Evolutionary conservation across 257 asterid species (phyloP), one percentile per base, ranked within the genome.

Genomic region (Salvia miltiorrhiza): DNA sequence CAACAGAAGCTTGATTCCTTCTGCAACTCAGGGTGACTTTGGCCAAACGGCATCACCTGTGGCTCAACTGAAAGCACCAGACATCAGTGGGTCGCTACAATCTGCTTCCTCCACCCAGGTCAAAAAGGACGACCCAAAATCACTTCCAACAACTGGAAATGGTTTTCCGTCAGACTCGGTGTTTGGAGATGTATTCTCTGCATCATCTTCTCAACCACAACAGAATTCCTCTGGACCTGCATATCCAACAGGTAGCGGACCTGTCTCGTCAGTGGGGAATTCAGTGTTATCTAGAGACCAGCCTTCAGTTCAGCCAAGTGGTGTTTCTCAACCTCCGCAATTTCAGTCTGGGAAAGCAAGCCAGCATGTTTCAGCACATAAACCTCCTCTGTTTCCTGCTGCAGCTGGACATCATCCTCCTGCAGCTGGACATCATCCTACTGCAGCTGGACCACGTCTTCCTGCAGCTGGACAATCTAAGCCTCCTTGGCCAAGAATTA

Each of bases 401-500:
- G 83, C 79, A 72, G 72, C 82, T 66, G 84, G 85, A 73, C 88
- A 83, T 13, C 19, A 21, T 12, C 61, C 35, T 11, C 39, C 61
- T 54, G 20, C 61, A 24, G 11, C 39, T 65, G 83, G 84, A 73
- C 92, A 81, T 0, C 40, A 35, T 35, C 87, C 90, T 72, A 73
- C 64, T 77, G 85, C 79, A 72, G 73, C 82, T 65, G 84, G 85
- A 72, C 89, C 82, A n/a, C 24, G 10, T 13, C 61, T 19, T 26
- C 39, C 61, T 54, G 20, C 61, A 12, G 21, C 61, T 67, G 84
- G 84, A 76, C 92, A 82, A 73, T 73, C 94, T 70, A 95, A 84
- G 65, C 52, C 81, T 78, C 87, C 91, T 56, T 91, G 98, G 99
- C 97, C 97, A 67, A 94, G 75, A 81, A 89, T 94, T 89, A 89